These are phyloP conservation scores for Boletus sp. DNA, from an alignment of 1,284 basidiomycete genomes.

Conservation along the genomic window DNA sequence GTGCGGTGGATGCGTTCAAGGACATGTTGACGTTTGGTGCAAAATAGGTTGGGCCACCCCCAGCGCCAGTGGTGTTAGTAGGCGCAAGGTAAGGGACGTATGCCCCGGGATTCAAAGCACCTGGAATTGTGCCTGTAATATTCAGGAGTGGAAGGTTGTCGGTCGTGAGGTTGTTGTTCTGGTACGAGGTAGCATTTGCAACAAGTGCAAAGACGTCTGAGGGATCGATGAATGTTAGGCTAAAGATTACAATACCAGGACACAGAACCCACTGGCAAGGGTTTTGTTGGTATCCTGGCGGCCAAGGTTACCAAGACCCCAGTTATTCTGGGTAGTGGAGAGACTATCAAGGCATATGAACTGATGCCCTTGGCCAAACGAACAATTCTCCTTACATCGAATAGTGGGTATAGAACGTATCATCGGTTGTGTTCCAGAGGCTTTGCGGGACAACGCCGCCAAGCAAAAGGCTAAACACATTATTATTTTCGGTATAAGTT, in stretches of 20 bases:
- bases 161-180: constrained; percentile 29
- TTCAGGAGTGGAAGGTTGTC: constrained; percentile 32
- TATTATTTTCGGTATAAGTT: constrained; percentile 44
- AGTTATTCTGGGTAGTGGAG: constrained; percentile 63
- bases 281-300: constrained; percentile 52
- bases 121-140: constrained; percentile 30
- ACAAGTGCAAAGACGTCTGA: constrained; percentile 49
- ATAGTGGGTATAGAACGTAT: constrained; percentile 65
- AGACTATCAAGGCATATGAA: constrained; percentile 31
- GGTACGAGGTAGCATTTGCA: constrained; percentile 38
- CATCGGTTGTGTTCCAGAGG: constrained; percentile 46
- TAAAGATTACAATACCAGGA: no score
- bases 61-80: constrained; percentile 34
- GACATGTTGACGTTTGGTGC: constrained; percentile 33
- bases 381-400: constrained; percentile 34
- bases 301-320: constrained; percentile 58
- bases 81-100: constrained; percentile 45
- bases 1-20: constrained; percentile 34
- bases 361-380: not conserved
- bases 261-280: constrained; percentile 23
- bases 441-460: constrained; percentile 47
- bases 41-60: constrained; percentile 40
- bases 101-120: constrained; percentile 33
- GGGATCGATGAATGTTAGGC: not conserved
- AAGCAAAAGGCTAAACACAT: constrained; percentile 46